These are phyloP conservation scores for Olyra latifolia DNA, from an alignment of 176 grass and related monocot genomes.

Conservation along the genomic window DNA sequence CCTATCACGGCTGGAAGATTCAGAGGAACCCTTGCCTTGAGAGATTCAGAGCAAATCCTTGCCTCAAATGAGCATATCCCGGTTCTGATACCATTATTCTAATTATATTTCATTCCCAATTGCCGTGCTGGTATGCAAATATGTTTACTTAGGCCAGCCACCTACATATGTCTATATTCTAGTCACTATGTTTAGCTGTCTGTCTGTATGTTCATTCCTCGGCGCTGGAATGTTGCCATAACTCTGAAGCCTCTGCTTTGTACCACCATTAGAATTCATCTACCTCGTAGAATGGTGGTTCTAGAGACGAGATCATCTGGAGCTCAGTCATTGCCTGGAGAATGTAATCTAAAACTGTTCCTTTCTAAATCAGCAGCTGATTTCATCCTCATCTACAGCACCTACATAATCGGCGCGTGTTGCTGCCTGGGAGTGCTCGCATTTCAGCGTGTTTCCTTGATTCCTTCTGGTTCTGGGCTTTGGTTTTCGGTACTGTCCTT, in stretches of 20 bases:
- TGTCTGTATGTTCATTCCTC: neutral
- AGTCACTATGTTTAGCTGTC: neutral
- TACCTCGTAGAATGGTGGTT: neutral
- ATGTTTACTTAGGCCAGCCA: constrained; percentile 41
- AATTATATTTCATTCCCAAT: constrained; percentile 30
- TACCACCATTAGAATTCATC: neutral
- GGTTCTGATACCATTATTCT: constrained; percentile 26
- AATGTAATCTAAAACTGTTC: neutral
- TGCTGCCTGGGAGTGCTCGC: neutral
- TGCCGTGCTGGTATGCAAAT: constrained; percentile 42
- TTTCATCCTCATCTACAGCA: neutral
- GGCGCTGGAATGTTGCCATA: neutral
- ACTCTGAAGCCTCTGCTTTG: neutral
- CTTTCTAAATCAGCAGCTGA: neutral
- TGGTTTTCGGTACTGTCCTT: neutral
- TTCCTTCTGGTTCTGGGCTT: neutral
- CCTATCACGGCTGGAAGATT: constrained; percentile 86
- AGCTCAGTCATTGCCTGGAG: neutral
- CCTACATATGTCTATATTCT: constrained; percentile 21
- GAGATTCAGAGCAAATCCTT: constrained; percentile 32
- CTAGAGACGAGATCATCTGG: neutral
- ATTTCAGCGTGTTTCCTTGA: neutral
- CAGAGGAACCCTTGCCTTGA: constrained; percentile 87
- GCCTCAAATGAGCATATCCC: neutral
- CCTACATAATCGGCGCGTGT: neutral